Evolutionary conservation across 139 green algal genomes (phyloP).

Genomic region (Tetratostichococcus sp.): DNA sequence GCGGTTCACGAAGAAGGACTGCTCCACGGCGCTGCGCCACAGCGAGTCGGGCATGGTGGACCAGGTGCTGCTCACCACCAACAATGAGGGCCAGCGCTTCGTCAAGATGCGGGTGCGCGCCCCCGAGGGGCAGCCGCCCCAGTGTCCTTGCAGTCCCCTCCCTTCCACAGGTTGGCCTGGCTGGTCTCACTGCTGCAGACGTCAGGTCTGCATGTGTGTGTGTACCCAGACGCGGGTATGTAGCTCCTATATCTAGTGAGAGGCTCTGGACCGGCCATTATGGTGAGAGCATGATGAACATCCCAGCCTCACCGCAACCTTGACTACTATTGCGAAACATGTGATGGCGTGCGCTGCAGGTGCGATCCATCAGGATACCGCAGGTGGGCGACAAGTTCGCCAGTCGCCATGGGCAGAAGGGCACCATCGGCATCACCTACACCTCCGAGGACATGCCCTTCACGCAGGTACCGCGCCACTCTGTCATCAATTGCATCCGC

Average conservation of each 20-base stretch:
- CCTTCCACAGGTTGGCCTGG: too few species aligned
- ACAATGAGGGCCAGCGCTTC: constrained; percentile 83
- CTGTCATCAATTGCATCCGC: too few species aligned
- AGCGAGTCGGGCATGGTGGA: constrained; percentile 77
- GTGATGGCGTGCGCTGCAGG: constrained; percentile 12
- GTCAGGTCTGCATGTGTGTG: too few species aligned
- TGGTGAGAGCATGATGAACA: too few species aligned
- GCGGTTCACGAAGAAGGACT: constrained; percentile 68
- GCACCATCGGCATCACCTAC: constrained; percentile 97
- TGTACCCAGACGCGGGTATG: too few species aligned
- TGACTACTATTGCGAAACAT: too few species aligned
- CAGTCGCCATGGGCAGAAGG: constrained; percentile 95
- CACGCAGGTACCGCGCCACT: constrained; percentile 16
- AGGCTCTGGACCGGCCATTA: too few species aligned
- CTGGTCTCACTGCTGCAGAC: not conserved
- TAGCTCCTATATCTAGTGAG: too few species aligned
- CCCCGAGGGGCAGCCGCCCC: too few species aligned
- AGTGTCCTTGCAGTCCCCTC: constrained; percentile 32
- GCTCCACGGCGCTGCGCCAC: constrained; percentile 53
- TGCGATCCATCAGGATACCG: constrained; percentile 91
- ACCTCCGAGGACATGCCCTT: constrained; percentile 82
- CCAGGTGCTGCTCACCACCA: constrained; percentile 88
- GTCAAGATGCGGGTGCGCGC: constrained; percentile 82
- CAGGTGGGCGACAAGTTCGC: constrained; percentile 99
- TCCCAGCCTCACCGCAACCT: too few species aligned